Evolutionary conservation across 306 rosid genomes (phyloP), one percentile per base, ranked within the genome.

Genomic region (Prunus dulcis): DNA sequence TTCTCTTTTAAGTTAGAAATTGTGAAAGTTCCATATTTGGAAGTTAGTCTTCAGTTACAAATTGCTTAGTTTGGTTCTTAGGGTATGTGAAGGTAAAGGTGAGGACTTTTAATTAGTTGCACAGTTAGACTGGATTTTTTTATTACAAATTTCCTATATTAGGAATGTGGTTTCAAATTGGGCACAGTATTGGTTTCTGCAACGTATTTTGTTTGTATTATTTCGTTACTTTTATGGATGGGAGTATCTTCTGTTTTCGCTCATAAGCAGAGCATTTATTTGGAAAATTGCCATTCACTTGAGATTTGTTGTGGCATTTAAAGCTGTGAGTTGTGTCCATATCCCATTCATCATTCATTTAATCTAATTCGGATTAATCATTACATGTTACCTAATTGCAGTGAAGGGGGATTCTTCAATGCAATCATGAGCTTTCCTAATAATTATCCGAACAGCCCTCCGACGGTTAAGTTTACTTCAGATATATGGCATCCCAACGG

Each of bases 401-500:
- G 98, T 3, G 98, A 95, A 78, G 98, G 98, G 19, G 98, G 98
- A 4, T 95, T 90, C 83, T 95, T 95, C 88, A 95, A 95, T 71
- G 97, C 98, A 45, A 92, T 92, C 4, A 95, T 95, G 98, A 90
- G 90, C 65, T 95, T 95, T 77, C 98, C 98, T 19, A 69, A 91
- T 50, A 92, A 95, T 84, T 95, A 95, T 83, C 98, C 98, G 0
- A 95, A 95, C 75, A 95, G 98, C 83, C 97, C 98, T 2, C 98
- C 98, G 2, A 66, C 97, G 9, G 96, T 95, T 81, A 95, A 82
- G 81, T 95, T 95, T 85, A 83, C 87, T 68, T 92, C 97, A 27
- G 98, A 92, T 66, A 56, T 95, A 73, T 95, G 98, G 98, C 98
- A 95, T 77, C 98, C 98, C 45, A 95, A 92, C 77, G 98, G 97